These are phyloP conservation scores for Sclerotinia minor DNA, from an alignment of 2,329 filamentous ascomycete species.

Conservation along the genomic window DNA sequence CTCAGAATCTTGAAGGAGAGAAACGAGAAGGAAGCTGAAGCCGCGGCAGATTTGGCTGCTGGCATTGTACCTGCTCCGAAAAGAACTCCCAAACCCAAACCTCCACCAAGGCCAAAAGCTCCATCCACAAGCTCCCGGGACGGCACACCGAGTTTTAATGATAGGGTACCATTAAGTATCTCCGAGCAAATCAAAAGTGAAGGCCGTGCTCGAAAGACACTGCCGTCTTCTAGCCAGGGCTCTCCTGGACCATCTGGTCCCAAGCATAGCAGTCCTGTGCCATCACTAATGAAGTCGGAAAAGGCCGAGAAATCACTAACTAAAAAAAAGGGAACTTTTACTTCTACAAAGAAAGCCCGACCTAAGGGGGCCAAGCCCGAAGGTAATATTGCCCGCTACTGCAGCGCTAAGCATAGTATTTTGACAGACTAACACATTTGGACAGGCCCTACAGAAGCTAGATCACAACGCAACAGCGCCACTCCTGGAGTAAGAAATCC, in stretches of 20 bases:
- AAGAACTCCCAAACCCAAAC: slow-evolving; percentile 24
- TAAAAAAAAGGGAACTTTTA: slow-evolving; percentile 38
- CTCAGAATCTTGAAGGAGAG: slow-evolving; percentile 37
- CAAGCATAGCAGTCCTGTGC: slow-evolving; percentile 32
- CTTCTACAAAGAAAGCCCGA: slow-evolving; percentile 31
- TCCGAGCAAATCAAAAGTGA: slow-evolving; percentile 41
- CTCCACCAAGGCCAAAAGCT: slow-evolving; percentile 32
- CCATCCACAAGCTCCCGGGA: slow-evolving; percentile 33
- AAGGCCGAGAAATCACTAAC: slow-evolving; percentile 33
- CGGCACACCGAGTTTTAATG: slow-evolving; percentile 29
- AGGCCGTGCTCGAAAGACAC: slow-evolving; percentile 36
- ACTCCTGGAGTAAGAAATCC: slow-evolving; percentile 26
- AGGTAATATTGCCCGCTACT: slow-evolving; percentile 27
- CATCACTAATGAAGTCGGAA: slow-evolving; percentile 21
- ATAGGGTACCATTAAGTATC: slow-evolving; percentile 35
- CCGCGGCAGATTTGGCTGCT: slow-evolving; percentile 22
- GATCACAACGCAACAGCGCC: slow-evolving; percentile 27
- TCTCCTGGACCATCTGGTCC: slow-evolving; percentile 33
- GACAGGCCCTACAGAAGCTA: slow-evolving; percentile 24
- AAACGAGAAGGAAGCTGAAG: slow-evolving; percentile 31
- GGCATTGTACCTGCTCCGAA: slow-evolving; percentile 16
- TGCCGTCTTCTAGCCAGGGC: slow-evolving; percentile 35
- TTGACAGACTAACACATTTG: not conserved
- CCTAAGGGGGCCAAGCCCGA: slow-evolving; percentile 32
- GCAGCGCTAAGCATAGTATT: not conserved